Evolutionary conservation across 495 filamentous ascomycete species (phyloP).

Genomic region (Coniosporium apollinis): DNA sequence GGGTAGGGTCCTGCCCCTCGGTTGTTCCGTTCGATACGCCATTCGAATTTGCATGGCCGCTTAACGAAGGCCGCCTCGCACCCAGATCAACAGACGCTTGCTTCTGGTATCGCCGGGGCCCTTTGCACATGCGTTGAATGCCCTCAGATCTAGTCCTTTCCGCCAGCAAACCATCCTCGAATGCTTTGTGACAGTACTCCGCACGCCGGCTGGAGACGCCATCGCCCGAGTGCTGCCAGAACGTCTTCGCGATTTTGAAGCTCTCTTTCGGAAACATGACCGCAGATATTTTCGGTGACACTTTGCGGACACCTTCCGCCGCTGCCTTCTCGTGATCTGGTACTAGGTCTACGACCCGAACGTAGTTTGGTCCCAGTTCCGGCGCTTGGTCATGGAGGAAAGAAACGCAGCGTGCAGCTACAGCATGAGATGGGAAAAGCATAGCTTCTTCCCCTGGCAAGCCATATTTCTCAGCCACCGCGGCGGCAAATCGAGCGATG

Average conservation of each 20-base stretch:
- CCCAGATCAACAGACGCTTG: constrained; percentile 32
- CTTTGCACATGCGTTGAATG: constrained; percentile 28
- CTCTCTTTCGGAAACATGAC: constrained; percentile 52
- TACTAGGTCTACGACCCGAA: constrained; percentile 53
- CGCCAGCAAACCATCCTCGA: constrained; percentile 53
- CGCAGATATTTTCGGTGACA: constrained; percentile 38
- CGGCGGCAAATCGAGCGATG: constrained; percentile 55
- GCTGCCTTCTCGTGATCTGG: constrained; percentile 25
- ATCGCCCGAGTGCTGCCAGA: constrained; percentile 96
- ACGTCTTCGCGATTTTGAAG: constrained; percentile 60
- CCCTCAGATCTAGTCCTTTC: constrained; percentile 24
- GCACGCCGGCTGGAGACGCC: constrained; percentile 82
- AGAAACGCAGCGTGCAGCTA: constrained; percentile 47
- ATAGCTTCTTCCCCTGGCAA: constrained; percentile 48
- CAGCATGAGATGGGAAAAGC: constrained; percentile 55
- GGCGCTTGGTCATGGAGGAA: constrained; percentile 50
- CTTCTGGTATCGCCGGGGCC: constrained; percentile 27
- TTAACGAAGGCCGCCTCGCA: constrained; percentile 1
- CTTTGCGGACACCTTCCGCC: constrained; percentile 6
- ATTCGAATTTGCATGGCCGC: not conserved
- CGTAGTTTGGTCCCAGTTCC: constrained; percentile 26
- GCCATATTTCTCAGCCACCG: constrained; percentile 50
- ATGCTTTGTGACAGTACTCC: constrained; percentile 65
- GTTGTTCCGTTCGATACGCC: constrained; percentile 12
- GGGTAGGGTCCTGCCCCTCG: constrained; percentile 48